phyloP scores from a whole-genome alignment of 352 stramenopile genomes.

The Phytophthora pistaciae region DNA sequence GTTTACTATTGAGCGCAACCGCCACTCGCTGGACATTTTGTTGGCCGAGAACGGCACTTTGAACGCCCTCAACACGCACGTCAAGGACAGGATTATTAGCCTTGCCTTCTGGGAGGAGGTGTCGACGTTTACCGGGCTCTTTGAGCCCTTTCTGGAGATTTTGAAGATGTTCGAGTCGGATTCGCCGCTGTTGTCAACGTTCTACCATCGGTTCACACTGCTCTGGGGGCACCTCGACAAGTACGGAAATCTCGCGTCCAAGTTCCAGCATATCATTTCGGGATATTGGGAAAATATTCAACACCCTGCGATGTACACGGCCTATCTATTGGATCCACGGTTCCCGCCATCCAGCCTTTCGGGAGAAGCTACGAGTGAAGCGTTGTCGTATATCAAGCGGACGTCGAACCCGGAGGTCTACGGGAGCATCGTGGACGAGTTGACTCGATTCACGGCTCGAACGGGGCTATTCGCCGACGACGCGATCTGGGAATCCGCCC shows the following conservation, averaged over 20 bases:
- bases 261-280: slow-evolving; percentile 66
- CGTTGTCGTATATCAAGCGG: slow-evolving; percentile 69
- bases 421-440: slow-evolving; percentile 64
- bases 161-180: slow-evolving; percentile 73
- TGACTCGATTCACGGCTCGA: slow-evolving; percentile 72
- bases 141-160: slow-evolving; percentile 77
- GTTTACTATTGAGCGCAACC: slow-evolving; percentile 62
- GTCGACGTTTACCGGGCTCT: slow-evolving; percentile 54
- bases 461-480: slow-evolving; percentile 78
- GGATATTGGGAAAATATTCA: slow-evolving; percentile 66
- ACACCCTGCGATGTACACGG: slow-evolving; percentile 80
- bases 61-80: slow-evolving; percentile 33
- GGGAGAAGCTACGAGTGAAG: slow-evolving; percentile 64
- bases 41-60: slow-evolving; percentile 61
- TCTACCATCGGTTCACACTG: slow-evolving; percentile 79
- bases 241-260: slow-evolving; percentile 52
- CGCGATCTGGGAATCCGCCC: slow-evolving; percentile 75
- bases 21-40: slow-evolving; percentile 65
- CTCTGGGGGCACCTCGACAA: slow-evolving; percentile 76
- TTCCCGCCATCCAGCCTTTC: slow-evolving; percentile 64
- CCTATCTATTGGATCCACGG: slow-evolving; percentile 80
- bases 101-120: slow-evolving; percentile 70
- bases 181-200: slow-evolving; percentile 71
- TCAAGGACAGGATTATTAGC: slow-evolving; percentile 59
- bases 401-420: slow-evolving; percentile 49